phyloP scores from a whole-genome alignment of 495 filamentous ascomycete genomes.

The Cryomyces minteri region DNA sequence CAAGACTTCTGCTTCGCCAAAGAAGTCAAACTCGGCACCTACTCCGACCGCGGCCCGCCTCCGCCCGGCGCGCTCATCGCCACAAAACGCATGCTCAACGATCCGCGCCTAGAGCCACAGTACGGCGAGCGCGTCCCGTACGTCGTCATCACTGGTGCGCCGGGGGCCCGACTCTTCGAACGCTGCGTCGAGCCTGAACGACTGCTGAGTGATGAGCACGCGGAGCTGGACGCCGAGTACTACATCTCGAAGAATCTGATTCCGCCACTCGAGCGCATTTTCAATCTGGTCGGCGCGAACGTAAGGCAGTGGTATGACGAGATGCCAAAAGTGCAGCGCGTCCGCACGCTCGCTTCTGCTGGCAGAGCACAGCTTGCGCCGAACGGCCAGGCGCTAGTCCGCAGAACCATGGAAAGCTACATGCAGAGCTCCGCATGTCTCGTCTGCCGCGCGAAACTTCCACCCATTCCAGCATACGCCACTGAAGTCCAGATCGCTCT shows the following conservation, averaged over 20 bases:
- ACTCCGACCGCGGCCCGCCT: conserved; percentile 58
- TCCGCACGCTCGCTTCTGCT: conserved; percentile 24
- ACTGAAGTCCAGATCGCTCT: conserved; percentile 26
- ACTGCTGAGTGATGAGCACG: conserved; percentile 53
- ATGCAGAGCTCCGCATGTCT: conserved; percentile 64
- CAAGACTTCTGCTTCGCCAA: conserved; percentile 92
- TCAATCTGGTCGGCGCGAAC: conserved; percentile 90
- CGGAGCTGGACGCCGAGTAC: conserved; percentile 88
- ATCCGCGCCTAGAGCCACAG: conserved; percentile 76
- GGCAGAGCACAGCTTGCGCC: conserved; percentile 3
- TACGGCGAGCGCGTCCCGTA: conserved; percentile 92
- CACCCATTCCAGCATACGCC: conserved; percentile 2
- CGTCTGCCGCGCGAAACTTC: conserved; percentile 50
- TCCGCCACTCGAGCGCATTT: conserved; percentile 87
- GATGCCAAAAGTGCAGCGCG: conserved; percentile 77
- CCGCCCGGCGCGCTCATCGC: conserved; percentile 82
- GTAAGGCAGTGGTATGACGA: conserved; percentile 87
- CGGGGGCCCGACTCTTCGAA: conserved; percentile 71
- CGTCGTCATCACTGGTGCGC: conserved; percentile 75
- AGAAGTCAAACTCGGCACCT: conserved; percentile 81
- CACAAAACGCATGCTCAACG: conserved; percentile 65
- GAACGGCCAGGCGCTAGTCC: conserved; percentile 7
- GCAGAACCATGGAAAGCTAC: conserved; percentile 71
- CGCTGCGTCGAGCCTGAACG: conserved; percentile 77
- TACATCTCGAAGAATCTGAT: conserved; percentile 94